Conservation (phyloP, 768 basidiomycete genomes). For the Hygrocybe punicea region DNA sequence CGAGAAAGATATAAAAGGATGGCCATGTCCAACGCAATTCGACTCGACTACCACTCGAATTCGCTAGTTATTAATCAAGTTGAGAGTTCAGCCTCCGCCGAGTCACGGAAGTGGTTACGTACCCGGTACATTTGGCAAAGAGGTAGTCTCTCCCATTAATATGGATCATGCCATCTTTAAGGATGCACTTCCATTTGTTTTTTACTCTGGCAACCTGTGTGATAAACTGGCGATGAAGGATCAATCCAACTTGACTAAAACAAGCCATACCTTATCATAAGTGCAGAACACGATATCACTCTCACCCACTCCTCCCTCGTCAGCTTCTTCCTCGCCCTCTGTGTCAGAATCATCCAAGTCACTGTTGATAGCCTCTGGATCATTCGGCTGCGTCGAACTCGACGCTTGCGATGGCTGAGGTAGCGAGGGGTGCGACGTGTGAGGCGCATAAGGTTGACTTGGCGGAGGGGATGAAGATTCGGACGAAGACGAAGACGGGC, state of each 20-base stretch:
- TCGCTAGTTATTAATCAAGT: slow-evolving; percentile 29
- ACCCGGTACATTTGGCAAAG: slow-evolving; percentile 97
- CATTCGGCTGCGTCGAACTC: slow-evolving; percentile 39
- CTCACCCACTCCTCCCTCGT: slow-evolving; percentile 69
- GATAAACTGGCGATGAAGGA: slow-evolving; percentile 5
- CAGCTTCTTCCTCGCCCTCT: slow-evolving; percentile 78
- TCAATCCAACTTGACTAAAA: slow-evolving; percentile 2
- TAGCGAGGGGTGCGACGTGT: slow-evolving; percentile 68
- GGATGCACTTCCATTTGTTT: slow-evolving; percentile 98
- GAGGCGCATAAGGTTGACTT: too few species aligned
- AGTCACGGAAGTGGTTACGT: slow-evolving; percentile 25
- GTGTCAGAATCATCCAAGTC: slow-evolving; percentile 95
- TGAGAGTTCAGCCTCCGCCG: background rate
- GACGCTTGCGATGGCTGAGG: slow-evolving; percentile 53
- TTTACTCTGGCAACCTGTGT: slow-evolving; percentile 94
- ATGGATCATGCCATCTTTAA: slow-evolving; percentile 97
- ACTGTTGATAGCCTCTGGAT: slow-evolving; percentile 89
- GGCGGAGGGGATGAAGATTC: slow-evolving; percentile 68
- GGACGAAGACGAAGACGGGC: slow-evolving; percentile 69
- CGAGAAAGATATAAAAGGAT: too few species aligned
- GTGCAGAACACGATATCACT: slow-evolving; percentile 97
- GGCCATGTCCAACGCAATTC: too few species aligned
- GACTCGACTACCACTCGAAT: slow-evolving; percentile 43
- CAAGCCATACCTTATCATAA: slow-evolving; percentile 81
- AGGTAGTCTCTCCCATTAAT: slow-evolving; percentile 97